These are phyloP conservation scores for Aspergillus cavernicola DNA, from an alignment of 495 filamentous ascomycete species.

Conservation along the genomic window DNA sequence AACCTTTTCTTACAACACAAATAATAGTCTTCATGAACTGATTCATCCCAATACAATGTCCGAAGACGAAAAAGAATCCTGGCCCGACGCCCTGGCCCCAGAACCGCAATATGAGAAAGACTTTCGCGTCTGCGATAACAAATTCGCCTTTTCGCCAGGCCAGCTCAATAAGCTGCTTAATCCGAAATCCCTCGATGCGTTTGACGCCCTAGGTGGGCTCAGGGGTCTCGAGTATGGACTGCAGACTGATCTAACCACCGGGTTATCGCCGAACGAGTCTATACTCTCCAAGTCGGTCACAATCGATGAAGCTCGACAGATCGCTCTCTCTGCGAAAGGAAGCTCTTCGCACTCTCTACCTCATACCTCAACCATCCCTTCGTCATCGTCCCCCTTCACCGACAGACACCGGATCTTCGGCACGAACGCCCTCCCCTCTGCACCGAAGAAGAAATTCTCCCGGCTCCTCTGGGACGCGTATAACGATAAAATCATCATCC, in stretches of 20 bases:
- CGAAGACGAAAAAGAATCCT: not conserved
- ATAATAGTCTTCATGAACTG: no score
- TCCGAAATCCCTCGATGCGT: slow-evolving; percentile 74
- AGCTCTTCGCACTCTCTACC: not conserved
- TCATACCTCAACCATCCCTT: no score
- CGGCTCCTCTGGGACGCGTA: slow-evolving; percentile 79
- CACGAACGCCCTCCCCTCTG: slow-evolving; percentile 65
- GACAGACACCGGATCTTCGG: slow-evolving; percentile 69
- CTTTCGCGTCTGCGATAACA: slow-evolving; percentile 60
- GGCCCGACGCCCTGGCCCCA: not conserved
- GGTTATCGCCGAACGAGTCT: slow-evolving; percentile 72
- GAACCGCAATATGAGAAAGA: slow-evolving; percentile 32
- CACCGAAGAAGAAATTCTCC: slow-evolving; percentile 67
- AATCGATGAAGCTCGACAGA: slow-evolving; percentile 44
- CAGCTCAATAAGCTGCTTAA: slow-evolving; percentile 45
- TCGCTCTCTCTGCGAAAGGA: slow-evolving; percentile 58
- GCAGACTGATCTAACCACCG: slow-evolving; percentile 60
- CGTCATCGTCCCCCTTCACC: slow-evolving; percentile 33
- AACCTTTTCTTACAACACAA: no score
- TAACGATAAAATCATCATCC: slow-evolving; percentile 77
- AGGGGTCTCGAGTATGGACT: slow-evolving; percentile 73
- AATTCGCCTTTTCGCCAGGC: slow-evolving; percentile 16
- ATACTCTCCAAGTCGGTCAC: not conserved
- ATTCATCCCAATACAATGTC: no score
- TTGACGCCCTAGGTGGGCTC: slow-evolving; percentile 75